phyloP scores from a whole-genome alignment of 2,329 filamentous ascomycete species.

The Pestalotiopsis sp. region DNA sequence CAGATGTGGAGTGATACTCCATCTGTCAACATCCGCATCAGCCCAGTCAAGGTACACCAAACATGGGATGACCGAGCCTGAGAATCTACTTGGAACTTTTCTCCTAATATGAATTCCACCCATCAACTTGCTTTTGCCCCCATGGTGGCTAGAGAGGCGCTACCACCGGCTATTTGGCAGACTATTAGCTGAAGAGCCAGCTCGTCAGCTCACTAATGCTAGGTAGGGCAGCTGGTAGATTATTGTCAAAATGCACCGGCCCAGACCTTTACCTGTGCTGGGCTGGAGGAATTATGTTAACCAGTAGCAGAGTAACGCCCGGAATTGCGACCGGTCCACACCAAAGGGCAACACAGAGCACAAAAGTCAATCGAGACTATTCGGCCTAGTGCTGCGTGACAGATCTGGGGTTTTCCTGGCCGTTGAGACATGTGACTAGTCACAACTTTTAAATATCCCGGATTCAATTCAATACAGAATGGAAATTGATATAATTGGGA shows the following conservation, averaged over 20 bases:
- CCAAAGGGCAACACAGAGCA: not conserved
- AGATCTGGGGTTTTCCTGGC: not conserved
- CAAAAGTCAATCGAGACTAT: not conserved
- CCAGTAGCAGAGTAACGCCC: not conserved
- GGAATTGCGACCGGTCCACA: not conserved
- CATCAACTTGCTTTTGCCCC: not conserved
- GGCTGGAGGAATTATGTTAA: not conserved
- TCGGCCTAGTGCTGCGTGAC: not conserved
- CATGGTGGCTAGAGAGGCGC: not conserved
- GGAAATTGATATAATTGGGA: too few species aligned
- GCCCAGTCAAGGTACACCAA: not conserved
- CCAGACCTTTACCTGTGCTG: not conserved
- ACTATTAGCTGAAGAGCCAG: not conserved
- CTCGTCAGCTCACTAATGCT: not conserved
- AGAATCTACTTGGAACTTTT: not conserved
- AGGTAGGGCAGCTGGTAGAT: not conserved
- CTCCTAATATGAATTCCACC: not conserved
- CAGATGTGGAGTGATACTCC: not conserved
- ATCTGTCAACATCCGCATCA: not conserved
- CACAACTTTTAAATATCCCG: not conserved
- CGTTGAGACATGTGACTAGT: not conserved
- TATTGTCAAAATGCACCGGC: not conserved
- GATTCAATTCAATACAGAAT: too few species aligned
- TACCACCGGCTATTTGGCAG: not conserved
- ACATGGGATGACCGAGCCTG: not conserved